These are phyloP conservation scores for Jackrogersella minutella DNA, from an alignment of 495 filamentous ascomycete species.

Conservation along the genomic window DNA sequence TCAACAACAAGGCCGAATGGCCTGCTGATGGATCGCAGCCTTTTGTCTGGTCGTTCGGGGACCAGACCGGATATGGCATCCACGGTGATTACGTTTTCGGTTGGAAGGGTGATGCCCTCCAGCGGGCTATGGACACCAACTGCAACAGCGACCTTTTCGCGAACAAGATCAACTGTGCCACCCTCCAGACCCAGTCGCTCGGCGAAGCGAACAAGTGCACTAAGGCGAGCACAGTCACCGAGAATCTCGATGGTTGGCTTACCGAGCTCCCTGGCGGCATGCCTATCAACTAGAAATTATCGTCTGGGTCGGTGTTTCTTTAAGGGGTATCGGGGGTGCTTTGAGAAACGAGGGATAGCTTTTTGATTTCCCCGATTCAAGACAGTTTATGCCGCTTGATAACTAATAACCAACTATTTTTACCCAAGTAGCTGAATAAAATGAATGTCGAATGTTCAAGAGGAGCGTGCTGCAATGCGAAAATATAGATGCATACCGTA, in stretches of 20 bases:
- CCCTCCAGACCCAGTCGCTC: slow-evolving; percentile 48
- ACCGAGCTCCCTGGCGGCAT: slow-evolving; percentile 44
- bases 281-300: slow-evolving; percentile 33
- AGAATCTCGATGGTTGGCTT: slow-evolving; percentile 47
- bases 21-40: slow-evolving; percentile 50
- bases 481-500: too few species aligned
- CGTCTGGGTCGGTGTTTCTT: background rate
- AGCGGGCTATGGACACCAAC: slow-evolving; percentile 51
- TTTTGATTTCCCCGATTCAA: background rate
- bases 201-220: slow-evolving; percentile 50
- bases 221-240: slow-evolving; percentile 44
- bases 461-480: too few species aligned
- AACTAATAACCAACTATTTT: slow-evolving; percentile 6
- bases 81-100: slow-evolving; percentile 57
- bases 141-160: slow-evolving; percentile 49
- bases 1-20: slow-evolving; percentile 52
- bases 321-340: background rate
- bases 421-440: slow-evolving; percentile 13
- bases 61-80: slow-evolving; percentile 52
- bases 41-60: slow-evolving; percentile 54
- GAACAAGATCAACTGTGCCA: slow-evolving; percentile 49
- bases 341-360: background rate
- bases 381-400: background rate
- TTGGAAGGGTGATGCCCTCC: slow-evolving; percentile 55
- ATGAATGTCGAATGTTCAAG: background rate